These are phyloP conservation scores for Zizania latifolia DNA, from an alignment of 176 grass and related monocot genomes.

Conservation along the genomic window DNA sequence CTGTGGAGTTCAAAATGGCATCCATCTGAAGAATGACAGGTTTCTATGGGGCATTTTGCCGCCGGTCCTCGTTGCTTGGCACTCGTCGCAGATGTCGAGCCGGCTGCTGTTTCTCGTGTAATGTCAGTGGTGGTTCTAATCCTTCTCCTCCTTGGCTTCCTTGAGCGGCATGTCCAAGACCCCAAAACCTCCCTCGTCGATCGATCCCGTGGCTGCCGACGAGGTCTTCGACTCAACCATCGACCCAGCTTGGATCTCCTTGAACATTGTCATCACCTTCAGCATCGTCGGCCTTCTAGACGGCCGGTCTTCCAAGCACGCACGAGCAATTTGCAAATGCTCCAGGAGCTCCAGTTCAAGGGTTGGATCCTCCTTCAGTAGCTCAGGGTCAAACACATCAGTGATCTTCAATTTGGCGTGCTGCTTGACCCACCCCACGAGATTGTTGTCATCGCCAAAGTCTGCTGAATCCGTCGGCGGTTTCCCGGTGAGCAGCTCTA, in stretches of 20 bases:
- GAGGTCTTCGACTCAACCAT: slow-evolving; percentile 58
- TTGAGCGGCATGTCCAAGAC: slow-evolving; percentile 68
- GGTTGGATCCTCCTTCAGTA: slow-evolving; percentile 60
- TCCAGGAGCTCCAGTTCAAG: slow-evolving; percentile 73
- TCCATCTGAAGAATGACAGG: slow-evolving; percentile 26
- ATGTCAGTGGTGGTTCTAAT: slow-evolving; percentile 10
- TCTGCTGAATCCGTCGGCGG: slow-evolving; percentile 66
- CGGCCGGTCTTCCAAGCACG: slow-evolving; percentile 72
- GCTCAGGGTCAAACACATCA: slow-evolving; percentile 86
- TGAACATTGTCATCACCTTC: slow-evolving; percentile 98
- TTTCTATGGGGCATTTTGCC: slow-evolving; percentile 41
- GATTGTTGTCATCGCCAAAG: slow-evolving; percentile 84
- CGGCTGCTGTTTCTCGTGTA: neutral
- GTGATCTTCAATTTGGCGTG: slow-evolving; percentile 49
- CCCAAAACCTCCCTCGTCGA: slow-evolving; percentile 44
- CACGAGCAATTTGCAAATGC: slow-evolving; percentile 79
- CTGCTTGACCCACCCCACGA: slow-evolving; percentile 92
- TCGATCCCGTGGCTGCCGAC: slow-evolving; percentile 12
- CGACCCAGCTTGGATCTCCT: slow-evolving; percentile 83
- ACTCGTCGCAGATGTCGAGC: too few species aligned
- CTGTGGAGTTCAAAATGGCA: slow-evolving; percentile 39
- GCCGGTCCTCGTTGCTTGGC: slow-evolving; percentile 20
- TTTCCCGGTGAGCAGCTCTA: slow-evolving; percentile 84
- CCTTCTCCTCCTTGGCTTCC: slow-evolving; percentile 91
- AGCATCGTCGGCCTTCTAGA: slow-evolving; percentile 74